Evolutionary conservation across 2,329 filamentous ascomycete genomes (phyloP), one percentile per base, ranked within the genome.

Genomic region (Epichloe amarillans): DNA sequence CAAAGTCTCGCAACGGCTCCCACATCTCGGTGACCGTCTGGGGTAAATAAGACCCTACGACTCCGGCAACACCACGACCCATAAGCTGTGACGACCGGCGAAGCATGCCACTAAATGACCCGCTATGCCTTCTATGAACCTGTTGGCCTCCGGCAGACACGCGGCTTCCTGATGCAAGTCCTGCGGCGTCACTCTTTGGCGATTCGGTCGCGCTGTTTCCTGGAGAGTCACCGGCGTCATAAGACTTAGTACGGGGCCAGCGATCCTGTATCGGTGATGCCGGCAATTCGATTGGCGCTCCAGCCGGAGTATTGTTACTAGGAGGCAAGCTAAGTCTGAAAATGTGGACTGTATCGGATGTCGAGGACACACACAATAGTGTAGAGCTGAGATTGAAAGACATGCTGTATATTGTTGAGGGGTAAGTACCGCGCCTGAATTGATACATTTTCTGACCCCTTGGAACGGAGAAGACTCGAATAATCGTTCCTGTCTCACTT

Each of bases 341-440:
- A 48, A 98, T 89, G 65, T 98, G 93, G 10, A 98, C 84, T 0
- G 93, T 98, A 62, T 98, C 93, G 0, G 90, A 95, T 1, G 89
- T 90, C 3, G 91, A 97, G 5, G 93, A 97, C 40, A 98, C 90
- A 62, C 90, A 96, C 37, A 98, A 79, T 11, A 98, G 74, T 1
- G 90, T 95, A 2, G 90, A 95, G 53, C 86, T 89, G 47, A 89
- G 83, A 66, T 98, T 98, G 71, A 98, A 98, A 1, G 90, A 95
- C 89, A 98, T 96, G 78, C 89, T 95, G 70, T 90, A 96, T 59
- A 98, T 98, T 40, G 88, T 85, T 2, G 90, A 90, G 0, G 93
- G 93, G 67, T 96, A 96, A 2, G 91, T 96, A 42, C 93, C 93
- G 56, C 93, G 82, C 53, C 93, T 82, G 69, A 98, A 98, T 64